Evolutionary conservation across 441 rosid species (phyloP).

Genomic region (Gossypium laxum): DNA sequence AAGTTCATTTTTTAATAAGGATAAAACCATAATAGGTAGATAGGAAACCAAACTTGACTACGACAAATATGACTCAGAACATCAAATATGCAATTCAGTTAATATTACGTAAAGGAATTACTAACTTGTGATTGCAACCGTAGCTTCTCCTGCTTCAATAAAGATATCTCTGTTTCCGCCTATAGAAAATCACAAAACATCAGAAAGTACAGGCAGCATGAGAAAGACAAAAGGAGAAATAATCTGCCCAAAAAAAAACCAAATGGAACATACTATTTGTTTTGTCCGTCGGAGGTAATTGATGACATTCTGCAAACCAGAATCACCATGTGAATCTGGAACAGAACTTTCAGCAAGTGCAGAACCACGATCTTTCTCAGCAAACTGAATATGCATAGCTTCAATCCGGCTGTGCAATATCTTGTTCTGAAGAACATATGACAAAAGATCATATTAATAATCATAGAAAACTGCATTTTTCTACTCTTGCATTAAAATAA

Average conservation of each 20-base stretch:
- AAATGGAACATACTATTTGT: conserved; percentile 57
- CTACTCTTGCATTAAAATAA: not conserved
- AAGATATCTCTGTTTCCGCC: conserved; percentile 91
- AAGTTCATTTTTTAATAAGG: not conserved
- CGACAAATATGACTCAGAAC: not conserved
- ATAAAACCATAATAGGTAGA: not conserved
- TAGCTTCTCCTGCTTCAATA: conserved; percentile 81
- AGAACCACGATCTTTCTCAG: conserved; percentile 60
- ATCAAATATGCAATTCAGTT: not conserved
- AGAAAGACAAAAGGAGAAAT: not conserved
- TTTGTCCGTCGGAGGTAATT: conserved; percentile 77
- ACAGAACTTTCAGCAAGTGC: conserved; percentile 30
- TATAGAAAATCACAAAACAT: conserved; percentile 24
- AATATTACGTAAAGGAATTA: conserved; percentile 11
- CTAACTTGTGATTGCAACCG: conserved; percentile 84
- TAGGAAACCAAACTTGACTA: not conserved
- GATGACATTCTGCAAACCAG: conserved; percentile 75
- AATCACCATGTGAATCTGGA: conserved; percentile 40
- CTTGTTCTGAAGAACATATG: conserved; percentile 56
- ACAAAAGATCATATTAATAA: not conserved
- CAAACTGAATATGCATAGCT: conserved; percentile 78
- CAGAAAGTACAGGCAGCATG: conserved; percentile 10
- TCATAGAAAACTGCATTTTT: not conserved
- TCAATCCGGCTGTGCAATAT: conserved; percentile 73
- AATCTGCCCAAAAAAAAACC: not conserved